Base-by-base conservation (phyloP, 2,329 filamentous ascomycete species). In the Aspergillus japonicus region DNA sequence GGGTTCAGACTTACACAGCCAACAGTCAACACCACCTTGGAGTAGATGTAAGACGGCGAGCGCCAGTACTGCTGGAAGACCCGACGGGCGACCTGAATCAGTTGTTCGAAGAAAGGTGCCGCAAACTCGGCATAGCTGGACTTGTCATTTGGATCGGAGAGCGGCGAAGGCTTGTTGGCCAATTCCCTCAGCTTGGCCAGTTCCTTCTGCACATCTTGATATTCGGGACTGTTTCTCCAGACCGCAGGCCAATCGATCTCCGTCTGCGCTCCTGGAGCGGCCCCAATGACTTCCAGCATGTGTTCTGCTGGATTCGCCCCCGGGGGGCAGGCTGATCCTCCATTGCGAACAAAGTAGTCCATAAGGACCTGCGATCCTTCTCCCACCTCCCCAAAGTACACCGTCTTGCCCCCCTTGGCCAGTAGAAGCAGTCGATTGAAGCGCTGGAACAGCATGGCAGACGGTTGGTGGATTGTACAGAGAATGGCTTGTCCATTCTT, bases 391-490 rank as follows among this genome's bases (percentile, higher is more conserved):
- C 87, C 86, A 71, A 88, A 89, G 66, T 89, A 89, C 0, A 88
- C 84, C 0, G 85, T 88, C 66, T 82, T 83, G 0, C 87, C 87
- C 21, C 86, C 86, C 56, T 80, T 81, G 5, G 85, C 84, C 1
- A 89, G 78, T 68, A 89, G 85, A 0, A 88, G 77, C 0, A 88
- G 74, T 0, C 81, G 79, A 61, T 88, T 86, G 50, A 88, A 96
- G 60, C 90, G 88, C 73, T 96, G 90, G 80, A 96, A 96, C 54
- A 96, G 82, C 82, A 95, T 91, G 48, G 92, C 91, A 11, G 91
- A 95, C 6, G 92, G 92, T 74, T 97, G 92, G 73, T 97, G 92
- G 62, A 96, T 96, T 0, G 92, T 96, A 78, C 92, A 96, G 10
- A 96, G 85, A 75, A 96, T 90, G 49, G 93, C 92, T 73, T 94